phyloP scores from a whole-genome alignment of 2,329 filamentous ascomycete genomes.

The Mariannaea sp. region DNA sequence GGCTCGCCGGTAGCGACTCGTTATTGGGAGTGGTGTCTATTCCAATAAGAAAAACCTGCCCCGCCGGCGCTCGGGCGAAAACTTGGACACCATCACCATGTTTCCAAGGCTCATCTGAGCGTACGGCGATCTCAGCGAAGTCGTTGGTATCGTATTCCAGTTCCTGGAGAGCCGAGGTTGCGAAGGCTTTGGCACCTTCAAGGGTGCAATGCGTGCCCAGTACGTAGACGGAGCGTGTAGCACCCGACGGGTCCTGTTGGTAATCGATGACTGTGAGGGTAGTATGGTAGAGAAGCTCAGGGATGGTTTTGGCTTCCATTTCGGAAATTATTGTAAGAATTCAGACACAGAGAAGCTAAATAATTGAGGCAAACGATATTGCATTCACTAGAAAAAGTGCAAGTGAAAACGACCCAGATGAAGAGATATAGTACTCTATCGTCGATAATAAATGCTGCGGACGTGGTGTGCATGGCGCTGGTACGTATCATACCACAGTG shows the following conservation, averaged over 20 bases:
- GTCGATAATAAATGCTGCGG: no score
- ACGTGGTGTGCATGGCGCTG: no score
- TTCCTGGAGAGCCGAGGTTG: conserved; percentile 37
- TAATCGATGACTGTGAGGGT: conserved; percentile 42
- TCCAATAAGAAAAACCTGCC: conserved; percentile 45
- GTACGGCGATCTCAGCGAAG: conserved; percentile 42
- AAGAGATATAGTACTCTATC: no score
- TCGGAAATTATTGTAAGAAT: no score
- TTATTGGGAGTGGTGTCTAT: conserved; percentile 47
- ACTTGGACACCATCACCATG: conserved; percentile 47
- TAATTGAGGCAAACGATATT: no score
- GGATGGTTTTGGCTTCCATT: no score
- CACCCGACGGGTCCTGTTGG: conserved; percentile 33
- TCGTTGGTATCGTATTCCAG: conserved; percentile 46
- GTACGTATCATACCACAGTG: no score
- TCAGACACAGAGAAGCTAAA: no score
- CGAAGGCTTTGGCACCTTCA: conserved; percentile 44
- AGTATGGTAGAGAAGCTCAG: conserved; percentile 46
- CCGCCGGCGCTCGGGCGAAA: conserved; percentile 43
- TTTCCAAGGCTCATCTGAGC: conserved; percentile 37
- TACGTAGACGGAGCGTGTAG: conserved; percentile 40
- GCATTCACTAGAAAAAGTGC: no score
- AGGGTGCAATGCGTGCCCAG: conserved; percentile 47
- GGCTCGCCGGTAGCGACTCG: conserved; percentile 31
- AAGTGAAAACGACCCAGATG: no score